A percentile compares a stretch with the other conserved stretches of the same genome.
These are phyloP conservation scores for Pleomassaria siparia DNA, from an alignment of 2,329 filamentous ascomycete genomes.

Conservation along the genomic window DNA sequence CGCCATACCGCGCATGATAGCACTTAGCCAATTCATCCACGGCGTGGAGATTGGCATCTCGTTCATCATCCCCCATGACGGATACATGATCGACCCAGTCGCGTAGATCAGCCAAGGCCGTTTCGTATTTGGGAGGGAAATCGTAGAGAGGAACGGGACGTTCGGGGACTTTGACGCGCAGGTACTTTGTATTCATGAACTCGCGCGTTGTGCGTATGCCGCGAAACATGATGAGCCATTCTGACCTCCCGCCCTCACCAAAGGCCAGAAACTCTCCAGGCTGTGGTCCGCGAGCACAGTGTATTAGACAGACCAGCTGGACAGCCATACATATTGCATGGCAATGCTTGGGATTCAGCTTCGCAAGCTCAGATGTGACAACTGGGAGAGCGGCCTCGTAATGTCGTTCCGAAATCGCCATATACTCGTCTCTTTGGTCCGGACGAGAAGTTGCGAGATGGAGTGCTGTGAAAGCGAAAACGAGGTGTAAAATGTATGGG, in stretches of 20 bases:
- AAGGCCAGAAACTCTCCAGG: slow-evolving; percentile 34
- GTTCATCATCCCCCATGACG: background rate
- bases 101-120: slow-evolving; percentile 16
- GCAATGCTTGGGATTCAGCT: slow-evolving; percentile 20
- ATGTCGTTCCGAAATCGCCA: slow-evolving; percentile 20
- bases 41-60: slow-evolving; percentile 3
- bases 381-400: slow-evolving; percentile 23
- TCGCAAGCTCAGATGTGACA: slow-evolving; percentile 23
- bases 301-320: slow-evolving; percentile 28
- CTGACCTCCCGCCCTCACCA: slow-evolving; percentile 22
- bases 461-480: slow-evolving; percentile 27
- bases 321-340: slow-evolving; percentile 27
- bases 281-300: slow-evolving; percentile 26
- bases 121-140: slow-evolving; percentile 17
- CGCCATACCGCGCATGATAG: slow-evolving; percentile 25
- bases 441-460: slow-evolving; percentile 27
- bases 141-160: slow-evolving; percentile 15
- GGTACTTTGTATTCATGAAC: slow-evolving; percentile 7
- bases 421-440: slow-evolving; percentile 18
- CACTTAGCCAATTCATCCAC: slow-evolving; percentile 15
- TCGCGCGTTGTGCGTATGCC: slow-evolving; percentile 28
- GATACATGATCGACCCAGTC: slow-evolving; percentile 10
- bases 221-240: slow-evolving; percentile 36
- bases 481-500: slow-evolving; percentile 22
- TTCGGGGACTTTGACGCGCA: slow-evolving; percentile 2